Base-by-base conservation (phyloP, 1,139 yeast genomes). In the Kodamaea anthophila region DNA sequence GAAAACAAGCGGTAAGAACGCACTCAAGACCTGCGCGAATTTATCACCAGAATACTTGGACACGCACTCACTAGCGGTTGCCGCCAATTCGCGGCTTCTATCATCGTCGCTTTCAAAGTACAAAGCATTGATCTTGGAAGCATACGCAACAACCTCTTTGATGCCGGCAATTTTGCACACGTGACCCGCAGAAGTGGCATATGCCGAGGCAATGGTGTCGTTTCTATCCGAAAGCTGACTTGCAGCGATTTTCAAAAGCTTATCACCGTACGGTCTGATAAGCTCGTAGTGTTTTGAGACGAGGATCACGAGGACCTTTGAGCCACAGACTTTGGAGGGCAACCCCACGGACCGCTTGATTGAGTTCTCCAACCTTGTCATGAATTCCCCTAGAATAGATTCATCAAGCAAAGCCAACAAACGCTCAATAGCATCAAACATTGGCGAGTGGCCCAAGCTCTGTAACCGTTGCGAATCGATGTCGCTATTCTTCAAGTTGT, bases 261-360 rank as follows among this genome's bases (percentile, higher is more conserved):
- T 58, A 33, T 79, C 83, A 7, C 88, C 82, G 44, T 72, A 74
- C 0, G 84, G 79, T 26, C 67, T 64, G 9, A 75, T 52, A 13
- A 72, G 48, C 19, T 67, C 65, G n/a, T 69, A 51, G 42, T 81
- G 77, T 39, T 77, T 69, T 15, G 74, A 60, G 1, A 81, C 70
- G 34, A 87, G 53, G 14, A 75, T 69, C 5, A 81, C 85, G 14
- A 87, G 53, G 0, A 88, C 79, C 39, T 77, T 71, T n/a, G 94
- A 74, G 0, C 91, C 87, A 24, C 93, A 87, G 2, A 85, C 87
- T 47, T 87, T 87, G 0, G 96, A 86, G 0, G 97, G 96, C 18
- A 91, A 63, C 0, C 97, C 98, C 18, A 88, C 84, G 0, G 94
- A 74, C 36, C 66, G 70, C 38, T 77, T 77, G 5, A 84, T 66